A percentile compares a stretch with the other conserved stretches of the same genome.
Conservation (phyloP, 2,329 filamentous ascomycete species). For the Verticillium tricorpus region DNA sequence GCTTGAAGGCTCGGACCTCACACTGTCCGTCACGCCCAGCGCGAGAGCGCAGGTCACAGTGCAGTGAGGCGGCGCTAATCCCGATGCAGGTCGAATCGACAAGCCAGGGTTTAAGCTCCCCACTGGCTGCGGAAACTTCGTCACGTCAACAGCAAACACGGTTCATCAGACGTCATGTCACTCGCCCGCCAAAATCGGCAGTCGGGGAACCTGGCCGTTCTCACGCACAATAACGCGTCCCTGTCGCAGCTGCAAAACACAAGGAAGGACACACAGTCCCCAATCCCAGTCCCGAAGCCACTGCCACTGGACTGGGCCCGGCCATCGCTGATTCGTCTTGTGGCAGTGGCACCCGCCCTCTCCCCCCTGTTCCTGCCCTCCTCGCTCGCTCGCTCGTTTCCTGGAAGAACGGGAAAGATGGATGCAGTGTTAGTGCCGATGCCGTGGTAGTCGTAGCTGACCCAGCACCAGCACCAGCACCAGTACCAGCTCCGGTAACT, state of each 20-base stretch:
- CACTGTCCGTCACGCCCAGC: background rate
- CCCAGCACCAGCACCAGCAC: background rate
- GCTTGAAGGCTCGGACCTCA: no score
- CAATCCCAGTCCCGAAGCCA: background rate
- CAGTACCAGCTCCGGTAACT: background rate
- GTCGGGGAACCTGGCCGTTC: background rate
- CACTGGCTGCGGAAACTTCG: background rate
- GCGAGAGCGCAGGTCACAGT: background rate
- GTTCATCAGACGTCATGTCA: background rate
- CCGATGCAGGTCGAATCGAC: background rate
- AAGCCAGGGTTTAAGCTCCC: background rate
- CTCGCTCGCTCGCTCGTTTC: background rate
- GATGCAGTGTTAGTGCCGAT: background rate
- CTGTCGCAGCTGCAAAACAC: background rate
- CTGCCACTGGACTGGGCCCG: background rate
- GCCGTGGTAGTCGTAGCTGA: background rate
- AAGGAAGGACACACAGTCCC: background rate
- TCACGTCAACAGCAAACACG: background rate
- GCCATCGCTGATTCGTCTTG: background rate
- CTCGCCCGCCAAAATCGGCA: background rate
- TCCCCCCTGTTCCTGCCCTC: background rate
- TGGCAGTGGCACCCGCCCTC: background rate
- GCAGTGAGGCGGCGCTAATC: background rate
- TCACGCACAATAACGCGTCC: background rate
- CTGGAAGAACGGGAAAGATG: background rate